Evolutionary conservation across 768 basidiomycete genomes (phyloP), one percentile per base, ranked within the genome.

Genomic region (Mycena galericulata): DNA sequence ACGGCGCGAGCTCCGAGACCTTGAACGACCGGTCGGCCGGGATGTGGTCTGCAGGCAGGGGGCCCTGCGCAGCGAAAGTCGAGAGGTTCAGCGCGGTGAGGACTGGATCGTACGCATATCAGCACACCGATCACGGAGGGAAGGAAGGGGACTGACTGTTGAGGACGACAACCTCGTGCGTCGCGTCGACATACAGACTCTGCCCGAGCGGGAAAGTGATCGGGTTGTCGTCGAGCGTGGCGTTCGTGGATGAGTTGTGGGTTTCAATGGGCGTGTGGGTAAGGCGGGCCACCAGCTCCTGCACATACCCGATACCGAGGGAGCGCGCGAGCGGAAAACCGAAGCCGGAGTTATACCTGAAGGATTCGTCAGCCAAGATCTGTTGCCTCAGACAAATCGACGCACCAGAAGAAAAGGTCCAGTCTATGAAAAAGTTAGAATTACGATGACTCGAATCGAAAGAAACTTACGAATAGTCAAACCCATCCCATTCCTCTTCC

Each of bases 401-500:
- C 63, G 41, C 40, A 79, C 91, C 91, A 92, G 82, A 91, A 92
- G 71, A 74, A 78, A 14, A 92, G 77, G 72, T 93, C 92, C 68
- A 92, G 80, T 2, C 91, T 92, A 46, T 15, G 34, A 34, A 46
- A 45, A 43, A 68, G 49, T 41, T 61, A 14, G 36, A 29, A 6
- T 12, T 29, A 26, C 7, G n/a, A 11, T 1, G 22, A 9, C 41
- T 12, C 24, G 27, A 38, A 20, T 43, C 29, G 29, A 17, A 47
- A 24, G 17, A 45, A 27, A 81, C 91, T 62, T 71, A 94, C 88
- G 92, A 85, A 69, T 98, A 97, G 76, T 94, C 88, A 77, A 96
- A 97, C 0, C 95, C 95, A 75, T 93, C 91, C 96, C 96, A 98
- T 79, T 98, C 96, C 47, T 94, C 90, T 73, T 92, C 86, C 0